A percentile compares a stretch with the other conserved stretches of the same genome.
Evolutionary conservation across 371 early-diverging fungal species (phyloP).

Genomic region (Mucor saturninus): DNA sequence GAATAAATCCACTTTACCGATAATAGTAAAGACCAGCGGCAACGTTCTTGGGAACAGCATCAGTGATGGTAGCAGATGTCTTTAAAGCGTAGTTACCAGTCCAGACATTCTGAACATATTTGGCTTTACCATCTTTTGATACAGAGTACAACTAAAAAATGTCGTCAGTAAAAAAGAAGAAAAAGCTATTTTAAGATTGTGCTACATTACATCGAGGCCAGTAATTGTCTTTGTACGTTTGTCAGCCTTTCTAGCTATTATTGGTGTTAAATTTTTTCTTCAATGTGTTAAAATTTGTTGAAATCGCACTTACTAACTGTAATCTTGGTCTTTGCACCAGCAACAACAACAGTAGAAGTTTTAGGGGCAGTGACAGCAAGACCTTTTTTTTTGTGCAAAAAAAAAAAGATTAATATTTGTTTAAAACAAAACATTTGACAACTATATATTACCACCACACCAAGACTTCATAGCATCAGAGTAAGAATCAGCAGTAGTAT

Average conservation of each 20-base stretch:
- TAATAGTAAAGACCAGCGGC: slow-evolving; percentile 55
- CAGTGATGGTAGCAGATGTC: slow-evolving; percentile 38
- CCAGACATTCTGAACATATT: slow-evolving; percentile 54
- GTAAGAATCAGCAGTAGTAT: slow-evolving; percentile 46
- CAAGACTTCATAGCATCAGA: slow-evolving; percentile 50
- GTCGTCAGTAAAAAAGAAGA: slow-evolving; percentile 6
- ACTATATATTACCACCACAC: slow-evolving; percentile 39
- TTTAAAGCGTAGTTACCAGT: slow-evolving; percentile 39
- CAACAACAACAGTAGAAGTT: slow-evolving; percentile 30
- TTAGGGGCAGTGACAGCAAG: slow-evolving; percentile 31
- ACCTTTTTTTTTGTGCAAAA: slow-evolving; percentile 15
- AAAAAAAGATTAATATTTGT: background rate
- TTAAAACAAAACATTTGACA: background rate
- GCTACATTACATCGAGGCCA: slow-evolving; percentile 50
- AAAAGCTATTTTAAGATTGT: slow-evolving; percentile 6
- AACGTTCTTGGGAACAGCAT: slow-evolving; percentile 32
- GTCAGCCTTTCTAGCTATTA: slow-evolving; percentile 35
- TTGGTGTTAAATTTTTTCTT: background rate
- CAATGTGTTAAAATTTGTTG: background rate
- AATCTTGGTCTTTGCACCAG: slow-evolving; percentile 39
- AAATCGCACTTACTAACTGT: slow-evolving; percentile 33
- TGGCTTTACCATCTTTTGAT: slow-evolving; percentile 33
- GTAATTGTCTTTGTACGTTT: slow-evolving; percentile 42
- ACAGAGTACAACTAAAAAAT: slow-evolving; percentile 46
- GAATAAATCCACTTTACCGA: slow-evolving; percentile 33